Base-by-base conservation (phyloP, 495 filamentous ascomycete genomes). In the Penicillium psychrofluorescens region DNA sequence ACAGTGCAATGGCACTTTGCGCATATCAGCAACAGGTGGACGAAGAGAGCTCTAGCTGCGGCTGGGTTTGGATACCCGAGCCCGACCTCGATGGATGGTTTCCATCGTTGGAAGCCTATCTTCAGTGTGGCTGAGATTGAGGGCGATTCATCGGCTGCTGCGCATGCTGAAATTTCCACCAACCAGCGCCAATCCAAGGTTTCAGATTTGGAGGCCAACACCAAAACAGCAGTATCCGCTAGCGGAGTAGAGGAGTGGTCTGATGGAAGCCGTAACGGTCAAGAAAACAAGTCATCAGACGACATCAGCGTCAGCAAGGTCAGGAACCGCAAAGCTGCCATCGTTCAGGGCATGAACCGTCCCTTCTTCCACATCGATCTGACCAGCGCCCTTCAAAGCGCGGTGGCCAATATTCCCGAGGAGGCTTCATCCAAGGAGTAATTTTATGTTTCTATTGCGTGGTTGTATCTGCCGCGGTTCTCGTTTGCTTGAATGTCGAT, bases 301-400 rank as follows among this genome's bases (percentile, higher is more conserved):
- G 64, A 73, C 47, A 52, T 79, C 32, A 69, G 58, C 10, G 48
- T 56, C 36, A 71, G 64, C 58, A 68, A 72, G 53, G 64, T 66
- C 4, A 72, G 71, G 54, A 66, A 53, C 13, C 60, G 52, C 11
- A 76, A 65, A 59, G 64, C 80, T 30, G 87, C 85, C 2, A 70
- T 85, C 9, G 84, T 96, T 31, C 85, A 88, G 49, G 86, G 92
- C 35, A 70, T 95, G 45, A 90, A 92, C 64, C 64, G 88, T 52
- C 92, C 92, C 37, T 77, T 95, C 50, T 97, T 98, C 79, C 94
- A 98, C 54, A 80, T 94, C 44, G 92, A 98, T 59, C 62, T 98
- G 27, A 95, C 90, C 11, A 91, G 85, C 55, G 92, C 92, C 16
- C 58, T 97, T 54, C 85, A 95, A 63, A 91, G 87, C 62, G 91